Evolutionary conservation across 129 eudicot species (phyloP), one percentile per base, ranked within the genome.

Genomic region (Logfia minima): DNA sequence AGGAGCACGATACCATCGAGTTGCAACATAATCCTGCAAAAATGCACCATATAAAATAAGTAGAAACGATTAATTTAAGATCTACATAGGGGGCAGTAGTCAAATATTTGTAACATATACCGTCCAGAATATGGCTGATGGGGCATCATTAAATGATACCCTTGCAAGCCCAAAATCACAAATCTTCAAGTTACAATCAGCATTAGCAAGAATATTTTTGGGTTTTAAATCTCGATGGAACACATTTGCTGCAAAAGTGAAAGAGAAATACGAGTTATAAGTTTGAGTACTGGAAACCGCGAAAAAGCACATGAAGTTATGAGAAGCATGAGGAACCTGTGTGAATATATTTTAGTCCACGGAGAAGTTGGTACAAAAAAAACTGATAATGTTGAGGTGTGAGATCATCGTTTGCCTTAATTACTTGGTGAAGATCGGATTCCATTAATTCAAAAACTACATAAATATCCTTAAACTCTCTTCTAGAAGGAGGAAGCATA

Each of bases 1-100:
- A 79, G 97, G 97, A 79, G 97, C 97, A 59, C 97, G 94, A 63
- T 91, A 91, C 97, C 97, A 91, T 77, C 97, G 83, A 72, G 94
- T 91, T 35, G 97, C 97, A 62, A 91, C 97, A 78, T 91, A 91
- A 77, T 91, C 97, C 94, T 87, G 83, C 71, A 75, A 68, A 70
- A 84, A 62, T 66, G 8, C 19, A 48, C 13, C 21, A 35, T 63
- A 66, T 28, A 51, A 67, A 65, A 34, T 53, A 58, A 65, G 45
- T 59, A 79, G 28, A 71, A 52, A 67, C 21, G 41, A 71, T 71
- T n/a, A 60, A 29, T 5, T 58, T 41, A 29, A 77, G 41, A 16
- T 37, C 31, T 60, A 70, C 8, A 52, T 70, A 22, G 37, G 21
- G 26, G 5, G 41, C 39, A 68, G 7, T 13, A 17, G 29, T 66